A percentile compares a stretch with the other conserved stretches of the same genome.
Evolutionary conservation across 805 yeast species (phyloP).

Genomic region (Kregervanrija delftensis): DNA sequence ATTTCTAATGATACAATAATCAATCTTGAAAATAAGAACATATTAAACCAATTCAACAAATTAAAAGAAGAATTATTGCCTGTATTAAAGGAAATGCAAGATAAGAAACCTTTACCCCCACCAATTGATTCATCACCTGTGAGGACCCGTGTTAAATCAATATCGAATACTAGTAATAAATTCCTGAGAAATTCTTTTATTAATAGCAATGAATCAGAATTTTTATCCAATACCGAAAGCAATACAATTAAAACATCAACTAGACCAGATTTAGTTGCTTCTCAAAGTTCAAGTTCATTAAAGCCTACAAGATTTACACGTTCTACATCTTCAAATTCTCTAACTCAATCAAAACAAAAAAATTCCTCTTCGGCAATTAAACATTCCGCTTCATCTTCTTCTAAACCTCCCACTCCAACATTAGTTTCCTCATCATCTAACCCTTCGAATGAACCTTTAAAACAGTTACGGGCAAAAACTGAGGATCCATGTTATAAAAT

Average conservation of each 20-base stretch:
- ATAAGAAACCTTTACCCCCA: slow-evolving; percentile 61
- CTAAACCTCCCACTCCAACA: slow-evolving; percentile 59
- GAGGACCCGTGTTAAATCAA: not conserved
- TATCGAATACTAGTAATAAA: not conserved
- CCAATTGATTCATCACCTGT: slow-evolving; percentile 28
- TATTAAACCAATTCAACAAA: slow-evolving; percentile 48
- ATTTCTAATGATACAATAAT: slow-evolving; percentile 15
- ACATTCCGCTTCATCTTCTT: slow-evolving; percentile 49
- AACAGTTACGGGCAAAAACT: slow-evolving; percentile 75
- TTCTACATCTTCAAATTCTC: too few species aligned
- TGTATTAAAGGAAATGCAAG: slow-evolving; percentile 53
- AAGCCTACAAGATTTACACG: too few species aligned
- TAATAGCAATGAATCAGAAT: not conserved
- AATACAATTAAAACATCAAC: too few species aligned
- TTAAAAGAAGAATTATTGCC: slow-evolving; percentile 63
- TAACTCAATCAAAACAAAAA: slow-evolving; percentile 7
- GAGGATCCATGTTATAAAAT: slow-evolving; percentile 90
- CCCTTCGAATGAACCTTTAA: slow-evolving; percentile 55
- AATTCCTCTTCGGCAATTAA: not conserved
- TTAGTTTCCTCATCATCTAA: slow-evolving; percentile 32
- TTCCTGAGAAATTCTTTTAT: not conserved
- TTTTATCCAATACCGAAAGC: too few species aligned
- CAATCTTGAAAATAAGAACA: slow-evolving; percentile 23
- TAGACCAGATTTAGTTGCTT: too few species aligned
- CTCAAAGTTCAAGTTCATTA: too few species aligned